Base-by-base conservation (phyloP, 2,329 filamentous ascomycete species). In the Fulvia fulva region DNA sequence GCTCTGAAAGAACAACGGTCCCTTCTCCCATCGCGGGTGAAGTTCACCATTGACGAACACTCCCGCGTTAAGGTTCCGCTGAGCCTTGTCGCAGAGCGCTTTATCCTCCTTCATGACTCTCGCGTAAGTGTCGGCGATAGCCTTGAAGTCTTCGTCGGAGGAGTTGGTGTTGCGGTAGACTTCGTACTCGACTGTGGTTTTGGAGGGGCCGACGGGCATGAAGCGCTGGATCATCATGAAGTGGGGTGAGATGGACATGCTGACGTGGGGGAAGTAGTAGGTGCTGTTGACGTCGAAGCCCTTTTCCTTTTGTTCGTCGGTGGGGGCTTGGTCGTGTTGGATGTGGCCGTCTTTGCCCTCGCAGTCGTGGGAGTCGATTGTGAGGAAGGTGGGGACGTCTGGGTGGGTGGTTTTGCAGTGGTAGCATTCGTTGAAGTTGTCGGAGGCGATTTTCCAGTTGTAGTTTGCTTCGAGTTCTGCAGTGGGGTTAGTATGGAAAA, bases 391-490 rank as follows among this genome's bases (percentile, higher is more conserved):
- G 2, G 81, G 76, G 28, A 85, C 79, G 54, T 82, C 80, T 2
- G 83, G 81, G 62, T 85, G 82, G 1, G 81, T 79, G 1, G 79
- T 80, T 57, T 79, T 78, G 74, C 82, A 85, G 73, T 85, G 83
- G 64, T 86, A 86, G 66, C 83, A 86, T 68, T 84, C 83, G 68
- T 86, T 86, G 75, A 84, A 86, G 74, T 86, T 85, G 67, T 86
- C 83, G 1, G 79, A 78, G 23, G 83, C 67, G 37, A 80, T 78
- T 71, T 85, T 84, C 82, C 82, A 85, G 73, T 84, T 84, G 68
- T 78, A 82, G 28, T 79, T 75, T 0, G 77, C 78, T 49, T 81
- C 77, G 74, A 82, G 79, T 61, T 82, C 78, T 80, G 37, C 14
- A 51, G 25, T 30, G n/a, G 16, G n/a, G 19, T 3, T 16, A 16